Evolutionary conservation across 257 asterid genomes (phyloP), one percentile per base, ranked within the genome.

Genomic region (Solanum pimpinellifolium): DNA sequence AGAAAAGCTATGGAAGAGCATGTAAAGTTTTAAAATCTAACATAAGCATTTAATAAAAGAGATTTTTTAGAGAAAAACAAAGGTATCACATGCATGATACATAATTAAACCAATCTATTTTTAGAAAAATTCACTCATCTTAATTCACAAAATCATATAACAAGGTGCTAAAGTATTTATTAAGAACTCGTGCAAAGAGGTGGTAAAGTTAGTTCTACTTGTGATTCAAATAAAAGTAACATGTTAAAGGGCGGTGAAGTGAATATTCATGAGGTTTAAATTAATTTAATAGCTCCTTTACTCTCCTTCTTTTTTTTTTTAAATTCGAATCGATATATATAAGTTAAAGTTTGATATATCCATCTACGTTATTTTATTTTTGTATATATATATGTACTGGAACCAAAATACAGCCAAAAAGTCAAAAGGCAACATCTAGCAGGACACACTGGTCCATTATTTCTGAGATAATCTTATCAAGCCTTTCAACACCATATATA

Each of bases 201-300:
- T 90, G 93, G 85, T 91, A 94, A 91, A 88, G 88, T 86, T 81
- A 47, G 84, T 12, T 88, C 86, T 81, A 33, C 96, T 94, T 97
- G 99, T 97, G 99, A 97, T 70, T 81, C 86, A 89, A 94, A 96
- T 97, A 89, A 97, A 95, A 25, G 27, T 95, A 92, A 25, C n/a
- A 44, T 27, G 23, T 87, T 91, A 25, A 84, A 23, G 90, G 87
- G 70, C 42, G 81, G 84, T 65, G 74, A 88, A 73, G 70, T 88
- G 82, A 82, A 85, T 10, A 72, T 73, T 89, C 56, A 91, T 88
- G 96, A 92, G 94, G 94, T 93, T 92, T 93, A 87, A 90, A 90
- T 95, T 92, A 93, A 93, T 93, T 97, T 93, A 90, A 69, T 92
- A 95, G 98, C 98, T 93, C 98, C 95, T 90, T 90, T 93, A 98